Conservation (phyloP, 139 green algal genomes). For the Chlamydomonas schloesseri region DNA sequence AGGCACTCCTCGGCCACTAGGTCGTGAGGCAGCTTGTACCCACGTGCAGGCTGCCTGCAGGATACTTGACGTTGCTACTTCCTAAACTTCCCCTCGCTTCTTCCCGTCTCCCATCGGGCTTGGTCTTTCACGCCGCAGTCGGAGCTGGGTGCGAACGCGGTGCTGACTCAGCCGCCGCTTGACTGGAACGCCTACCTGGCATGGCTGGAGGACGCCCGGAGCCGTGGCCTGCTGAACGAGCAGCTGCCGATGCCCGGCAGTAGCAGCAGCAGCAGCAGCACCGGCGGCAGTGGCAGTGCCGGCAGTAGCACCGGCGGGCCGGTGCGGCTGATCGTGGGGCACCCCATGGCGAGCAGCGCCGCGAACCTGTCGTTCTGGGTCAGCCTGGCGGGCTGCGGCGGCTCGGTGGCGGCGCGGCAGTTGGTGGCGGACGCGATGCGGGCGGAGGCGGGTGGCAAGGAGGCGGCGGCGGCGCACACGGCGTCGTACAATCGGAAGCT, state of each 20-base stretch:
- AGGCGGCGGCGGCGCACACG: not conserved
- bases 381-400: conserved; percentile 56
- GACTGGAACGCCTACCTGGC: conserved; percentile 61
- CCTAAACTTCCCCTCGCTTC: too few relatives aligned
- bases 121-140: conserved; percentile 53
- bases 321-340: conserved; percentile 69
- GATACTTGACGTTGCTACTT: too few relatives aligned
- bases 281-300: not conserved
- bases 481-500: conserved; percentile 44
- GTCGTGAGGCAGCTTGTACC: too few relatives aligned
- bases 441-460: conserved; percentile 43
- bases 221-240: conserved; percentile 34
- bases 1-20: too few relatives aligned
- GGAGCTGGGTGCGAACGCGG: conserved; percentile 66
- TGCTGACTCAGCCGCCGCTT: conserved; percentile 85
- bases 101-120: too few relatives aligned
- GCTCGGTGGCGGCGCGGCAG: conserved; percentile 23
- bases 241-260: not conserved
- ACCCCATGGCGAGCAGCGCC: conserved; percentile 68
- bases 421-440: conserved; percentile 46
- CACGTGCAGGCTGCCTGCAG: too few relatives aligned
- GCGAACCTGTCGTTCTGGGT: conserved; percentile 81
- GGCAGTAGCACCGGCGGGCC: not conserved
- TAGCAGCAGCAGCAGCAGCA: not conserved
- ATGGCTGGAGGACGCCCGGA: conserved; percentile 69